Base-by-base conservation (phyloP, 2,329 filamentous ascomycete genomes). In the Pezicula rhizophila region DNA sequence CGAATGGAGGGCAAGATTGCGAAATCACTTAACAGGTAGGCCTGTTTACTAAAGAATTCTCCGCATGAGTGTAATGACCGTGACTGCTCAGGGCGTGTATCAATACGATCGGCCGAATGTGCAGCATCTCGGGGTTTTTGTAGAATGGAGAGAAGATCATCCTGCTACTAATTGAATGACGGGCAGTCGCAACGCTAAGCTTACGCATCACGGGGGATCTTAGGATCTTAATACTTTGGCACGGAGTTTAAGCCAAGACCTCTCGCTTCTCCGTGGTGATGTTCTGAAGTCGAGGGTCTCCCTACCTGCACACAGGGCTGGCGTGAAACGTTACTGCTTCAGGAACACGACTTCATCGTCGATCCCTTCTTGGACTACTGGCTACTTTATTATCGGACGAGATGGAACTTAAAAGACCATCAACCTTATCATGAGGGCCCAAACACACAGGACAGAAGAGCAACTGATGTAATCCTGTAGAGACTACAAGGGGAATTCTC, bases 181-280 rank as follows among this genome's bases (percentile, higher is more conserved):
- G 37, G 23, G 20, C 11, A 33, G 28, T 31, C 45, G 40, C 45
- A 45, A 45, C 44, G n/a, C 44, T 34, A 44, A 44, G 42, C 31
- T 42, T 25, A 31, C 18, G 11, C 12, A 42, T 26, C 33, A 47
- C 23, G 41, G 33, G 28, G 37, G 15, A 43, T 40, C 33, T 5
- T 23, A 23, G 23, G 23, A 23, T 23, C 23, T 23, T 41, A 45
- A 50, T 40, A 42, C 40, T 37, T 37, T 23, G 23, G 23, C 23
- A 23, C 23, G 23, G 23, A 23, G 23, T 23, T 44, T 33, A 48
- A 54, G 54, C 51, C 48, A 50, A 46, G 43, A n/a, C 35, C 47
- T 42, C 48, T 49, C 11, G n/a, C 35, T 38, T 8, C 8, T 38
- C 35, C 35, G 35, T 38, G 35, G 35, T 14, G 3, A 15, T 15